Evolutionary conservation across 768 basidiomycete species (phyloP).

Genomic region (Vishniacozyma victoriae): DNA sequence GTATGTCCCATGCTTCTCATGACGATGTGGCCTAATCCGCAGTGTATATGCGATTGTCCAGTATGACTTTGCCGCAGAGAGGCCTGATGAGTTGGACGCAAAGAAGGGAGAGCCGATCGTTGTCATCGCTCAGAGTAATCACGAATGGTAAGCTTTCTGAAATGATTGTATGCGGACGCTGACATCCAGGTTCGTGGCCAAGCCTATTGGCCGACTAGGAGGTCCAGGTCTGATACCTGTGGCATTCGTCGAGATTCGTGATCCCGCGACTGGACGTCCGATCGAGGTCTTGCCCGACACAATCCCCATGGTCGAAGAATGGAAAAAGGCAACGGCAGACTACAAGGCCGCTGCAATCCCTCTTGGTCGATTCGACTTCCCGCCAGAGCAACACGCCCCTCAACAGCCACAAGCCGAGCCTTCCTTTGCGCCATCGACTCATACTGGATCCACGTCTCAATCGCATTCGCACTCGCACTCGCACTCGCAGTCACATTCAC

Average conservation of each 20-base stretch:
- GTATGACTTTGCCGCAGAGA: constrained; percentile 92
- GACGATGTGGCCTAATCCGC: constrained; percentile 15
- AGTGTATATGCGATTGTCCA: constrained; percentile 91
- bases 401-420: constrained; percentile 33
- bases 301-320: constrained; percentile 94
- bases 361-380: constrained; percentile 76
- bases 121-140: constrained; percentile 98
- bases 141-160: constrained; percentile 64
- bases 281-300: constrained; percentile 59
- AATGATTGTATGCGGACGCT: not conserved
- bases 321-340: constrained; percentile 89
- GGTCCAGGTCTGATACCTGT: constrained; percentile 96
- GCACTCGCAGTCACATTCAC: constrained; percentile 4
- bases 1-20: constrained; percentile 14
- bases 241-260: constrained; percentile 92
- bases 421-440: constrained; percentile 23
- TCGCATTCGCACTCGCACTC: not conserved
- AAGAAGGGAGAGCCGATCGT: constrained; percentile 89
- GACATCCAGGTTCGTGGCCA: constrained; percentile 71
- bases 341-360: constrained; percentile 97
- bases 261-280: constrained; percentile 76
- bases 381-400: constrained; percentile 45
- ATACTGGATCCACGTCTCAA: not conserved
- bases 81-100: constrained; percentile 92
- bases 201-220: constrained; percentile 89